Evolutionary conservation across 2,329 filamentous ascomycete species (phyloP), one percentile per base, ranked within the genome.

Genomic region (Gaeumannomyces tritici): DNA sequence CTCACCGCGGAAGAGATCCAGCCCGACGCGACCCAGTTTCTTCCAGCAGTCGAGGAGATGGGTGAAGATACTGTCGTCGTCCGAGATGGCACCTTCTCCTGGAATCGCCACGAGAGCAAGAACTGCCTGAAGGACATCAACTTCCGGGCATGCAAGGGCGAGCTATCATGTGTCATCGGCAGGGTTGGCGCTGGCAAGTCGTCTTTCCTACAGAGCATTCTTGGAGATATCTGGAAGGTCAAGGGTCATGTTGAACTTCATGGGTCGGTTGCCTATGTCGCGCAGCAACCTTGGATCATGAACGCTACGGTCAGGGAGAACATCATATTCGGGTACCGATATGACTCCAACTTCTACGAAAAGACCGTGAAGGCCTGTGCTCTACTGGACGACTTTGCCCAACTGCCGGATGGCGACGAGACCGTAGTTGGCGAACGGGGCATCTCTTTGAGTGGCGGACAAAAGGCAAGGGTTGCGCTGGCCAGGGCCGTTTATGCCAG

Each of bases 301-400:
- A 99, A 99, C 72, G 95, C 95, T 11, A 96, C 90, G 33, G 93
- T 99, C 63, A 91, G 92, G 69, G 95, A 99, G 72, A 99, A 99
- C 72, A 96, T 99, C 68, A 82, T 97, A 5, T 99, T 99, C 71
- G 95, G 95, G 1, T 92, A 99, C 75, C 88, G 91, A 58, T 97
- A 90, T 80, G 93, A 99, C 74, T 88, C 93, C 6, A 83, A 88
- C 33, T 99, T 99, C 75, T 99, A 99, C 76, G 91, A 98, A 62
- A 88, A 90, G 70, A 97, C 93, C 0, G 82, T 99, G 60, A 88
- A 91, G 72, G 93, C 95, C 55, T 99, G 96, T 73, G 95, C 95
- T 57, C 80, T 99, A 42, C 72, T 89, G 7, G 93, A 97, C 67
- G 95, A 99, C 72, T 97, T 99, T 75, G 84, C 87, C 58, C 91